Percentiles rank a stretch among this genome's conserved stretches.
phyloP scores from a whole-genome alignment of 345 rosid genomes.

The Diplotaxis tenuifolia region DNA sequence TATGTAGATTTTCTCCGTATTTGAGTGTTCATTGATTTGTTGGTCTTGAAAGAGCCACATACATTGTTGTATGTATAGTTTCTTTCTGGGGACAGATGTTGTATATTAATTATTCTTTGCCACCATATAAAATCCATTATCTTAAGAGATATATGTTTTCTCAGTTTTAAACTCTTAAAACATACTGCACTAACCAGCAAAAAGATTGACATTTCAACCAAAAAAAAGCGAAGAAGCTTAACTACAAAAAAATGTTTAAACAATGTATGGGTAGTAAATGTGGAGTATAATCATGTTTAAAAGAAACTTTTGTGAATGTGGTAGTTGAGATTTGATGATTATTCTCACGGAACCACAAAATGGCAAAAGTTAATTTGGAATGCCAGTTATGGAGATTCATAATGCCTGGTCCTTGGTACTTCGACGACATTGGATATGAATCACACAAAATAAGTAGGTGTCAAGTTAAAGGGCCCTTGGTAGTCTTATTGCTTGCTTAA shows the following conservation, averaged over 20 bases:
- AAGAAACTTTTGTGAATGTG: conserved; percentile 24
- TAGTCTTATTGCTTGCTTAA: background rate
- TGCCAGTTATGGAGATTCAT: conserved; percentile 4
- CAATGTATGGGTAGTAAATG: background rate
- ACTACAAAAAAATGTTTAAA: background rate
- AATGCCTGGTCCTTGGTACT: conserved; percentile 17
- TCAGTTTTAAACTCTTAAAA: background rate
- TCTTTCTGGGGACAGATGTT: background rate
- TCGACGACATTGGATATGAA: background rate
- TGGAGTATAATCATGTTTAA: conserved; percentile 26
- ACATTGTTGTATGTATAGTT: background rate
- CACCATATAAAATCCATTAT: background rate
- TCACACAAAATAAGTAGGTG: background rate
- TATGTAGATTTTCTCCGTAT: background rate
- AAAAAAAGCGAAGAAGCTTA: background rate
- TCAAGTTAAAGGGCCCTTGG: background rate
- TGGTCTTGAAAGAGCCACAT: background rate
- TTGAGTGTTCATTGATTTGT: background rate
- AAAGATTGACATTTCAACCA: conserved; percentile 12
- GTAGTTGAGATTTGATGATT: conserved; percentile 22
- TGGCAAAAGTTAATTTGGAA: conserved; percentile 11
- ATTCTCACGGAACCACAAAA: conserved; percentile 27
- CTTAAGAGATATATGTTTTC: background rate
- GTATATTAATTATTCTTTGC: background rate
- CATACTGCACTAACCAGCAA: background rate